phyloP scores from a whole-genome alignment of 805 yeast species.

The Komagataella pseudopastoris region DNA sequence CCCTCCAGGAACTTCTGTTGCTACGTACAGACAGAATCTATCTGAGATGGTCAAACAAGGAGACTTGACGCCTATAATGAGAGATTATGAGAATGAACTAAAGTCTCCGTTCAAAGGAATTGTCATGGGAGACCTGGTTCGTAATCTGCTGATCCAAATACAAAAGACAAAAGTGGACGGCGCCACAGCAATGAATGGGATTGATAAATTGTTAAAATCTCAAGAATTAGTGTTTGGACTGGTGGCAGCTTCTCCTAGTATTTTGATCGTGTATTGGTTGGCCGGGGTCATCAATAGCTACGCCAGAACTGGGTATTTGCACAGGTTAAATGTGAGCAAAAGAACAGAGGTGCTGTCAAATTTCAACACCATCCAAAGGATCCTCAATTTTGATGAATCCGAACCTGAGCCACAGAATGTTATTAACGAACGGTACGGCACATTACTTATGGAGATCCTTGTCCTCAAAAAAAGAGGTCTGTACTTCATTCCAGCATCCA shows the following conservation, averaged over 20 bases:
- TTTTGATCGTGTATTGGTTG: conserved; percentile 39
- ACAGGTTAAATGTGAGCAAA: conserved; percentile 17
- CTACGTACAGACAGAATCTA: conserved; percentile 15
- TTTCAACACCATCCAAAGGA: conserved; percentile 22
- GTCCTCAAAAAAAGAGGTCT: conserved; percentile 38
- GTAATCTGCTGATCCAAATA: conserved; percentile 78
- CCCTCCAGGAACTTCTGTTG: background rate
- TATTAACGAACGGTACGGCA: conserved; percentile 35
- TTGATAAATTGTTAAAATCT: conserved; percentile 76
- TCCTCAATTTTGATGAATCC: conserved; percentile 20
- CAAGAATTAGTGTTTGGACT: conserved; percentile 92
- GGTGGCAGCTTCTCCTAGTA: conserved; percentile 78
- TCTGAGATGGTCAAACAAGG: conserved; percentile 49
- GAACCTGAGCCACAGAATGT: conserved; percentile 7
- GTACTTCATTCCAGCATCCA: conserved; percentile 32
- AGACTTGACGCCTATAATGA: conserved; percentile 68
- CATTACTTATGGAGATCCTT: conserved; percentile 52
- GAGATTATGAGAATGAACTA: conserved; percentile 66
- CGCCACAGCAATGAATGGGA: conserved; percentile 77
- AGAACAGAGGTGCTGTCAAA: background rate
- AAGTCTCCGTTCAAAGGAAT: conserved; percentile 52
- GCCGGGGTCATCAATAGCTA: conserved; percentile 16
- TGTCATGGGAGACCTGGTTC: conserved; percentile 54
- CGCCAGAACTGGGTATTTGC: conserved; percentile 22
- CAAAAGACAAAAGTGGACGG: conserved; percentile 96